These are phyloP conservation scores for Fagopyrum tataricum DNA, from an alignment of 148 eudicot species.

Conservation along the genomic window DNA sequence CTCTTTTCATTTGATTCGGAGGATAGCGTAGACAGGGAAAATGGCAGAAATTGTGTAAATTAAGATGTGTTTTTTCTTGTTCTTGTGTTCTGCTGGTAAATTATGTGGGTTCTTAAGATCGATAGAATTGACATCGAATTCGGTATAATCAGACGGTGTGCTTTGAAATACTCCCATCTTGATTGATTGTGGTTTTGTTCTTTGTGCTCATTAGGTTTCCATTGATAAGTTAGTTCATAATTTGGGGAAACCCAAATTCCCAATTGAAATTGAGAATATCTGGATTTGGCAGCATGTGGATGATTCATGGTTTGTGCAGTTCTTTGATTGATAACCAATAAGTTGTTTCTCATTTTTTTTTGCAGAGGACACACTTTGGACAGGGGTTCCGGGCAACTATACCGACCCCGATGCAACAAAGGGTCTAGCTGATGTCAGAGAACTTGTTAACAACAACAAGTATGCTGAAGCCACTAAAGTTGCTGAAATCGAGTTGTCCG, in stretches of 20 bases:
- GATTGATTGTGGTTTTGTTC: not conserved
- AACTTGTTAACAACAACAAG: conserved; percentile 54
- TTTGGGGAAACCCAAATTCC: not conserved
- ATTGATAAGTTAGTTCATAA: not conserved
- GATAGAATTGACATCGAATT: not conserved
- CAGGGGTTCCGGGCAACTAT: conserved; percentile 64
- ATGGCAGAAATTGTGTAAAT: not conserved
- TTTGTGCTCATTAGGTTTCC: not conserved
- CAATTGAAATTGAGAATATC: not conserved
- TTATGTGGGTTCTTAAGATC: not conserved
- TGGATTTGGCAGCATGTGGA: not conserved
- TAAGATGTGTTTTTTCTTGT: not conserved
- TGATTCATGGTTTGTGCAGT: not conserved
- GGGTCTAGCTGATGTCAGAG: conserved; percentile 47
- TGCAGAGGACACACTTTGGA: conserved; percentile 89
- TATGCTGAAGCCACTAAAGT: conserved; percentile 57
- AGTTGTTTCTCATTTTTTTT: not conserved
- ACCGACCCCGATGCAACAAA: conserved; percentile 45
- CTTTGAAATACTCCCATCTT: too few species aligned
- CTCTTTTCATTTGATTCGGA: not conserved
- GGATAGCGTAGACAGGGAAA: not conserved
- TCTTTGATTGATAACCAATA: not conserved
- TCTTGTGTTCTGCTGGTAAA: not conserved
- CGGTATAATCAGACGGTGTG: not conserved
- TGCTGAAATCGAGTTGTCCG: conserved; percentile 47